Evolutionary conservation across 1,284 basidiomycete species (phyloP), one percentile per base, ranked within the genome.

Genomic region (Stygiomarasmius scandens): DNA sequence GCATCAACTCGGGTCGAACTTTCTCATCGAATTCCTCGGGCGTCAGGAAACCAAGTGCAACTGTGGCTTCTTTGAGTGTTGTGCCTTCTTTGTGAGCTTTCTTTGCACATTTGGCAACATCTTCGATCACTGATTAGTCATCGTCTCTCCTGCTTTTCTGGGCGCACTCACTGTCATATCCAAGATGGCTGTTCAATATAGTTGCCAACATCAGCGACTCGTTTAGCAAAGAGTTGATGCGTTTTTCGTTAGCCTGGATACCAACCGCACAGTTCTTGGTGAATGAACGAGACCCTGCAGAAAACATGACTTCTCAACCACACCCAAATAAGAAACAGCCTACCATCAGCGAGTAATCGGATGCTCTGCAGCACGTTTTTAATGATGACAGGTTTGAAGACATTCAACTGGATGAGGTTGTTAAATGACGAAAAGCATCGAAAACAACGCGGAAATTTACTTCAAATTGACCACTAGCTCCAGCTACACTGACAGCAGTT

Each of bases 381-480:
- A 77, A 96, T 95, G 65, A 99, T 90, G 62, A 99, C 95, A 46
- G 97, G 97, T 79, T 99, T 99, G 85, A 98, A 99, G 25, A 99
- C 97, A 75, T 99, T 99, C 68, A 98, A 77, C 92, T 94, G 64
- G 49, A 38, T 41, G 56, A 38, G 49, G 24, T 46, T 25, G 52
- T 64, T 55, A 60, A 11, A 53, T 54, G 48, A 52, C 49, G 29
- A 45, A 49, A n/a, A 49, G 16, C 16, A 41, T n/a, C 10, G 34
- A n/a, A 24, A 24, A 24, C 22, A 29, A 44, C 19, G 43, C 38
- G 14, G 27, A 41, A 27, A 61, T 69, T 52, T 59, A 94, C 91
- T 83, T 99, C 97, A 70, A 99, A 99, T 71, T 99, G 96, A 51
- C 97, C 97, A 70, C 89, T 95, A 3, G 94, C 89, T 56, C 97